Base-by-base conservation (phyloP, 805 yeast species). In the Candida namnaoensis region DNA sequence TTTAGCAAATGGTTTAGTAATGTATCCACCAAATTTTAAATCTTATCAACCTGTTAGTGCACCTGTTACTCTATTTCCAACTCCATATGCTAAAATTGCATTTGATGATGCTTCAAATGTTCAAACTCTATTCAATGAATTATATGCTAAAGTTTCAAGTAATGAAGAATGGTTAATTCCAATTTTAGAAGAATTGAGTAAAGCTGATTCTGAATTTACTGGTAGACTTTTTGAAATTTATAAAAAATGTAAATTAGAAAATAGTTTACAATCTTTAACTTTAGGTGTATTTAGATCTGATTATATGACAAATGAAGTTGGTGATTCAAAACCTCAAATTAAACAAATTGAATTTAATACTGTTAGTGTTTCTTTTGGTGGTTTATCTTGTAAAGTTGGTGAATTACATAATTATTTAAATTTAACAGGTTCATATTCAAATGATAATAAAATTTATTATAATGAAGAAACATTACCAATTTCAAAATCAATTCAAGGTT, bases 271-370 rank as follows among this genome's bases (percentile, higher is more conserved):
- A 56, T 76, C 79, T 2, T 67, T 86, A 33, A 74, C 88, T 0
- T 68, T 90, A 37, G 98, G 97, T 1, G 61, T 93, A 9, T 90
- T 88, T 60, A 75, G 99, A 58, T 82, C 95, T 0, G 99, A 93
- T 56, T 93, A 91, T 54, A 78, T 93, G 79, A 65, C 79, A 32
- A 80, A 82, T 48, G 43, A 56, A 32, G 57, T 72, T n/a, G 69
- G 71, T 35, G 58, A 62, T 23, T 56, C 58, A 7, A 63, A 64
- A 39, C 61, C 62, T 12, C 58, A 61, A 26, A 82, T 91, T 53
- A 90, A 91, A 57, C 99, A 93, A 61, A 93, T 93, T 40, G 99
- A 93, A 60, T 91, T 91, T 66, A 93, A 93, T 62, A 90, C 99
- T 1, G 87, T 93, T 4, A 84, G 96, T 53, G 96, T 91, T 4